Evolutionary conservation across 2,329 filamentous ascomycete genomes (phyloP).

Genomic region (Colletotrichum godetiae): DNA sequence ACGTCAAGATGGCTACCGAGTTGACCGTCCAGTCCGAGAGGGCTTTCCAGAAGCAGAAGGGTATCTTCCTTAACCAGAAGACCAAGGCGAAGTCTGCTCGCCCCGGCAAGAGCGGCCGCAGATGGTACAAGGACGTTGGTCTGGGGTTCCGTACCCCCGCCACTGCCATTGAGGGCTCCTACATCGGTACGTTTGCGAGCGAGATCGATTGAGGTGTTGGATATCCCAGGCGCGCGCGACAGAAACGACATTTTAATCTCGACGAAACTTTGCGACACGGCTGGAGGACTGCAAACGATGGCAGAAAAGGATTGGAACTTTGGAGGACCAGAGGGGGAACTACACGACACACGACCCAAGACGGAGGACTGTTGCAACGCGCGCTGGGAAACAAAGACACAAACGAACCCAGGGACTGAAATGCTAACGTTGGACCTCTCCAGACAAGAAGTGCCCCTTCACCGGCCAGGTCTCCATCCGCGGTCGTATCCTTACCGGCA

Average conservation of each 20-base stretch:
- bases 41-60: slow-evolving; percentile 99
- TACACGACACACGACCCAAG: background rate
- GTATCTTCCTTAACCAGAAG: slow-evolving; percentile 99
- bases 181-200: slow-evolving; percentile 85
- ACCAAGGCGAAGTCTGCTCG: slow-evolving; percentile 84
- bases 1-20: slow-evolving; percentile 88
- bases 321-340: background rate
- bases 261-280: slow-evolving; percentile 1
- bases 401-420: background rate
- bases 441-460: slow-evolving; percentile 99
- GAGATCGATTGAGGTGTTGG: slow-evolving; percentile 17
- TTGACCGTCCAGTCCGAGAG: slow-evolving; percentile 99
- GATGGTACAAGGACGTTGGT: slow-evolving; percentile 99
- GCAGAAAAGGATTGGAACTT: background rate
- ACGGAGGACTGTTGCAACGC: background rate
- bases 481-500: slow-evolving; percentile 99
- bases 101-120: slow-evolving; percentile 90
- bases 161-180: slow-evolving; percentile 97
- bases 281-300: slow-evolving; percentile 10
- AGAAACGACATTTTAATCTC: background rate
- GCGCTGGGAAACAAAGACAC: background rate
- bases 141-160: slow-evolving; percentile 99
- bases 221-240: background rate
- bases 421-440: slow-evolving; percentile 36
- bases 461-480: slow-evolving; percentile 99